Evolutionary conservation across 768 basidiomycete genomes (phyloP).

Genomic region (Tricholoma terreum): DNA sequence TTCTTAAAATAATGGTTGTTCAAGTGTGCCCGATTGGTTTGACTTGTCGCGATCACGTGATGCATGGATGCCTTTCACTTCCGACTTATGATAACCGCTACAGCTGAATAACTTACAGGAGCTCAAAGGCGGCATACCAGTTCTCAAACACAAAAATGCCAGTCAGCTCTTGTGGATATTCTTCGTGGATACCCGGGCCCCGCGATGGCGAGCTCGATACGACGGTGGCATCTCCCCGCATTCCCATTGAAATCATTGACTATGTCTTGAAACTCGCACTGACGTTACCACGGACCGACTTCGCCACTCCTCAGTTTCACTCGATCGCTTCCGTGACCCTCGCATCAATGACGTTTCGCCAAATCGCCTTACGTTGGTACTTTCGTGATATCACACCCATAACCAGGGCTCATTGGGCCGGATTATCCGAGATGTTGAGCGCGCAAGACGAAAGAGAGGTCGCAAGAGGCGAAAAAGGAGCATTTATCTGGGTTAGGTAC

Average conservation of each 20-base stretch:
- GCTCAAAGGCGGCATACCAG: too few relatives aligned
- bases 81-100: too few relatives aligned
- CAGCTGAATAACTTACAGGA: too few relatives aligned
- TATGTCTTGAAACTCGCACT: slow-evolving; percentile 29
- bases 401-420: slow-evolving; percentile 20
- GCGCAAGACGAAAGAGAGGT: slow-evolving; percentile 16
- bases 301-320: slow-evolving; percentile 21
- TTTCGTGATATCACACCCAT: slow-evolving; percentile 30
- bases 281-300: slow-evolving; percentile 1
- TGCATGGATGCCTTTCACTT: too few relatives aligned
- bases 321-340: slow-evolving; percentile 38
- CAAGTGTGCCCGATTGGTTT: too few relatives aligned
- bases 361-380: slow-evolving; percentile 39
- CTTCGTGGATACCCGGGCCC: not conserved
- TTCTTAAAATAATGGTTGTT: too few relatives aligned
- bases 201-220: not conserved
- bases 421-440: slow-evolving; percentile 21
- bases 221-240: slow-evolving; percentile 15
- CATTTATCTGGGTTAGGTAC: slow-evolving; percentile 48
- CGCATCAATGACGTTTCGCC: slow-evolving; percentile 40
- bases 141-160: not conserved
- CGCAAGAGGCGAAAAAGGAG: slow-evolving; percentile 16
- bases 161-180: not conserved
- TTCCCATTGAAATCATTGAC: slow-evolving; percentile 38
- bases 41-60: too few relatives aligned